Conservation (phyloP, 768 basidiomycete genomes). For the Artomyces pyxidatus region DNA sequence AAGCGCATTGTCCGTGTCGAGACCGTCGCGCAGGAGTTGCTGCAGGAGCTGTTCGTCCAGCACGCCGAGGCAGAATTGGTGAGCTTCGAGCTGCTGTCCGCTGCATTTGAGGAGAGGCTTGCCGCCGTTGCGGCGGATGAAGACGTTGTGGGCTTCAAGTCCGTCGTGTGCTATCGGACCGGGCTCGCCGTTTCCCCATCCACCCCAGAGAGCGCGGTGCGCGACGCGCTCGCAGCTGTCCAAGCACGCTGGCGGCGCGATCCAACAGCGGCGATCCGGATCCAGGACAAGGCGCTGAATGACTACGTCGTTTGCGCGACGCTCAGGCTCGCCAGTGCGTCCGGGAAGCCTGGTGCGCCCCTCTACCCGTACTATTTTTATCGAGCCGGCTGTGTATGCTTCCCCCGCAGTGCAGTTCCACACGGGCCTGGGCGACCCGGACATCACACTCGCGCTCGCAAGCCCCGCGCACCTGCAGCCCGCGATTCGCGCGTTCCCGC, state of each 20-base stretch:
- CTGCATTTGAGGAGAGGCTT: slow-evolving; percentile 1
- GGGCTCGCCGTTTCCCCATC: slow-evolving; percentile 47
- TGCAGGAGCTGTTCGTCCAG: background rate
- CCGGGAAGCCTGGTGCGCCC: slow-evolving; percentile 50
- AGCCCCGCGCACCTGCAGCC: slow-evolving; percentile 64
- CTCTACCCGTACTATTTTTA: background rate
- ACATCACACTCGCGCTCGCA: slow-evolving; percentile 48
- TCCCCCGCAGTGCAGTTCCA: slow-evolving; percentile 65
- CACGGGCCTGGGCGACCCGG: slow-evolving; percentile 72
- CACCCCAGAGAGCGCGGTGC: slow-evolving; percentile 16
- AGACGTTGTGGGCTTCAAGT: slow-evolving; percentile 64
- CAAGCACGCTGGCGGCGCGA: slow-evolving; percentile 21
- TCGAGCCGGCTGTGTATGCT: background rate
- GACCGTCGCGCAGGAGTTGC: slow-evolving; percentile 56
- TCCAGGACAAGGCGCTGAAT: slow-evolving; percentile 56
- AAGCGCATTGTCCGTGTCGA: slow-evolving; percentile 67
- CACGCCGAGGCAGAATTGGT: too few relatives aligned
- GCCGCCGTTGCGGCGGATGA: slow-evolving; percentile 23
- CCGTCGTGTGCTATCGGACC: slow-evolving; percentile 69
- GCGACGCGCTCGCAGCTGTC: background rate
- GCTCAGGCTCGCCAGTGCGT: slow-evolving; percentile 42
- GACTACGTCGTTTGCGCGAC: slow-evolving; percentile 55
- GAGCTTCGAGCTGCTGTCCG: slow-evolving; percentile 6
- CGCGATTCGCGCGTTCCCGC: slow-evolving; percentile 54
- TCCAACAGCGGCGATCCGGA: slow-evolving; percentile 33